These are phyloP conservation scores for Leccinum truebloodii DNA, from an alignment of 768 basidiomycete genomes.

Conservation along the genomic window DNA sequence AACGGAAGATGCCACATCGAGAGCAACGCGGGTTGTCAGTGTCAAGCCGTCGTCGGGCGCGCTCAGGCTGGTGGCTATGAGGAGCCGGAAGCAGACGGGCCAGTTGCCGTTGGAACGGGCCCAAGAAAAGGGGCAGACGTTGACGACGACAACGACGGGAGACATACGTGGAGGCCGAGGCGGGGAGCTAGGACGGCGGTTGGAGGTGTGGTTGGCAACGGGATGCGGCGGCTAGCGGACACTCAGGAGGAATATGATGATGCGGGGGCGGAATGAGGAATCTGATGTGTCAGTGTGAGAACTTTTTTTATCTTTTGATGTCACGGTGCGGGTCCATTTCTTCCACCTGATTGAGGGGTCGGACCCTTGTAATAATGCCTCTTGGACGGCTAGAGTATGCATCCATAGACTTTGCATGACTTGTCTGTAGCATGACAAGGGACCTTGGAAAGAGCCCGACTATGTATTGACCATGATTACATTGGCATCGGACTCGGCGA, in stretches of 20 bases:
- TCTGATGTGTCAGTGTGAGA: slow-evolving; percentile 7
- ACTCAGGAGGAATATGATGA: slow-evolving; percentile 16
- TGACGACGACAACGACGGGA: slow-evolving; percentile 48
- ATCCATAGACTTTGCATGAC: slow-evolving; percentile 4
- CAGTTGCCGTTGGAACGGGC: slow-evolving; percentile 59
- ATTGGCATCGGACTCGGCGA: too few relatives aligned
- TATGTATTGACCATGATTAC: neutral
- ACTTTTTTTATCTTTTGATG: slow-evolving; percentile 4
- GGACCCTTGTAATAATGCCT: slow-evolving; percentile 5
- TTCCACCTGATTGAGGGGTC: neutral
- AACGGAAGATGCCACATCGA: neutral
- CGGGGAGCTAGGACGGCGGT: slow-evolving; percentile 70
- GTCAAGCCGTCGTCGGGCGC: slow-evolving; percentile 22
- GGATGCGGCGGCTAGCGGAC: slow-evolving; percentile 13
- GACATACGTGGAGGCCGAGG: slow-evolving; percentile 81
- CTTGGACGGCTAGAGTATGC: neutral
- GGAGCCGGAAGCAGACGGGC: slow-evolving; percentile 39
- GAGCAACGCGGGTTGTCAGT: neutral
- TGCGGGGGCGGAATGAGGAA: slow-evolving; percentile 14
- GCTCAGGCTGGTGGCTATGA: slow-evolving; percentile 28
- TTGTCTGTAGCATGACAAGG: neutral
- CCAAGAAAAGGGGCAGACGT: slow-evolving; percentile 66
- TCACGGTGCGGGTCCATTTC: neutral
- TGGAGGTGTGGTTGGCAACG: slow-evolving; percentile 68
- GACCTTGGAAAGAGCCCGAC: neutral